Conservation (phyloP, 306 rosid species). For the Morella rubra region DNA sequence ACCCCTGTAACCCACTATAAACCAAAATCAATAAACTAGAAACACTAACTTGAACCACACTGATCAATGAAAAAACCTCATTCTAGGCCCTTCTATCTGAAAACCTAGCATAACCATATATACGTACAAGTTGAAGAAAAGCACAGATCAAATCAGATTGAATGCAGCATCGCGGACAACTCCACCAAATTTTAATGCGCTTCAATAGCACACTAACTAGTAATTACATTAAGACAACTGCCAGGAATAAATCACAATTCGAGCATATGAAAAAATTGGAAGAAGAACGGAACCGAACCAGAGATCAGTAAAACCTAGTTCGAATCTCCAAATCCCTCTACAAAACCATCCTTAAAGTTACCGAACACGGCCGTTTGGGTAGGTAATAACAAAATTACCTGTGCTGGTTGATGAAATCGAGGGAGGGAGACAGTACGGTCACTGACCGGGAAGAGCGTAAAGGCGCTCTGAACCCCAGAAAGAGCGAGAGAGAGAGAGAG, state of each 20-base stretch:
- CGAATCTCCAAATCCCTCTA: background rate
- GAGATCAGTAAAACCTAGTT: background rate
- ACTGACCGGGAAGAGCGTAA: conserved; percentile 9
- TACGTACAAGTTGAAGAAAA: background rate
- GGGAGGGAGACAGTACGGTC: background rate
- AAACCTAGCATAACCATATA: background rate
- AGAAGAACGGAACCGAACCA: background rate
- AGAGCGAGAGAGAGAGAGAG: background rate
- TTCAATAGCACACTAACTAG: background rate
- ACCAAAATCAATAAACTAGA: background rate
- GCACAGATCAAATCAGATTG: conserved; percentile 3
- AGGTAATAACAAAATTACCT: conserved; percentile 19
- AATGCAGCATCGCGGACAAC: background rate
- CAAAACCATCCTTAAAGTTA: background rate
- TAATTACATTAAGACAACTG: background rate
- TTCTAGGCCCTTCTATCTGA: background rate
- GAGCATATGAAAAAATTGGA: background rate
- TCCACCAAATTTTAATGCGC: background rate
- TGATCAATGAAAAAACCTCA: background rate
- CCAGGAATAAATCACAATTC: background rate
- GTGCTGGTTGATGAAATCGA: background rate
- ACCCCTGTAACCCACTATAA: background rate
- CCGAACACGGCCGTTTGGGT: background rate
- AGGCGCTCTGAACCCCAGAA: conserved; percentile 24
- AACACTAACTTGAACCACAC: background rate